These are phyloP conservation scores for Primulina huaijiensis DNA, from an alignment of 257 asterid species.

Conservation along the genomic window DNA sequence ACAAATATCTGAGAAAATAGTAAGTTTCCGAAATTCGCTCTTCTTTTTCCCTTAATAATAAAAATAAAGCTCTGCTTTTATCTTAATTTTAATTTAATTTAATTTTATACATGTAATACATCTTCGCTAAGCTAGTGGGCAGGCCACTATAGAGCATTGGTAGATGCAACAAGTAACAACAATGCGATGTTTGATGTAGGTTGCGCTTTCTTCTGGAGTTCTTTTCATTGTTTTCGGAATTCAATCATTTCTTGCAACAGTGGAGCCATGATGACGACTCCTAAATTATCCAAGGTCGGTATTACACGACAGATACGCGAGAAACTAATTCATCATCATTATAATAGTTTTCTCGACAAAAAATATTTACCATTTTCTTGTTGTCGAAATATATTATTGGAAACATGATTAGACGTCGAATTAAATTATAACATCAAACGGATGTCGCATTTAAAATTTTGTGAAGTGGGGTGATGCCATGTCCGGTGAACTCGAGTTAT, in stretches of 20 bases:
- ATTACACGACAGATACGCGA: neutral
- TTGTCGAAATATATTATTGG: too few relatives aligned
- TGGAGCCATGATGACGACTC: constrained; percentile 39
- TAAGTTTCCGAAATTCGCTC: constrained; percentile 29
- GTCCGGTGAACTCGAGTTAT: neutral
- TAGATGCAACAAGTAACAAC: constrained; percentile 13
- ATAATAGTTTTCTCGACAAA: too few relatives aligned
- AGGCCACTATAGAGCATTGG: neutral
- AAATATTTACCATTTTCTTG: too few relatives aligned
- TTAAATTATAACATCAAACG: neutral
- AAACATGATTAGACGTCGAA: neutral
- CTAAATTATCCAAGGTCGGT: constrained; percentile 31
- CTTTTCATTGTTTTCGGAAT: constrained; percentile 92
- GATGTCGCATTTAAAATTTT: neutral
- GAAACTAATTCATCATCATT: neutral
- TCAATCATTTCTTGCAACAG: constrained; percentile 79
- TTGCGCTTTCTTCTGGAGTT: constrained; percentile 82
- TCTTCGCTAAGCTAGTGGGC: neutral
- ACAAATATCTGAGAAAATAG: constrained; percentile 84
- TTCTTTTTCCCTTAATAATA: neutral
- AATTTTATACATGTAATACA: neutral
- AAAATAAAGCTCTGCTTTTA: neutral
- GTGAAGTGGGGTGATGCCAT: too few relatives aligned
- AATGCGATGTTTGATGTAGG: constrained; percentile 40
- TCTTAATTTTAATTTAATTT: too few relatives aligned